These are phyloP conservation scores for Multifurca ochricompacta DNA, from an alignment of 768 basidiomycete genomes.

Conservation along the genomic window DNA sequence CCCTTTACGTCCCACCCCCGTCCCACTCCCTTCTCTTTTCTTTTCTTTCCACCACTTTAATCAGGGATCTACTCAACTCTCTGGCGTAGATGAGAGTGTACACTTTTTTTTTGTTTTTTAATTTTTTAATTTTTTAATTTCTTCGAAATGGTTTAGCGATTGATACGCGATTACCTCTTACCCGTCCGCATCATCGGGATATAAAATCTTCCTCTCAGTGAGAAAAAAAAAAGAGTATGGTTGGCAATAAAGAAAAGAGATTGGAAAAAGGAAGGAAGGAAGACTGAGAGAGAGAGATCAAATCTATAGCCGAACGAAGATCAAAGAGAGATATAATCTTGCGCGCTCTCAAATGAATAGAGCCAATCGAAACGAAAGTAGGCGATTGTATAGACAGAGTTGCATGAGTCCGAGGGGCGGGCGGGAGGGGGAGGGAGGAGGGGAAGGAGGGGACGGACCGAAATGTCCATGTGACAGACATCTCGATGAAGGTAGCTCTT, in stretches of 20 bases:
- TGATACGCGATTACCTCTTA: neutral
- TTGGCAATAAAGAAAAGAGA: neutral
- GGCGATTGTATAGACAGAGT: neutral
- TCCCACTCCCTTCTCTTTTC: too few species aligned
- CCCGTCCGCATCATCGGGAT: neutral
- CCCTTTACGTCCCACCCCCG: too few species aligned
- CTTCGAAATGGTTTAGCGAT: neutral
- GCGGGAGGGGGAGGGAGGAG: too few species aligned
- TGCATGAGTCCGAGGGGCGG: too few species aligned
- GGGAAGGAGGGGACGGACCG: too few species aligned
- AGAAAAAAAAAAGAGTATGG: neutral
- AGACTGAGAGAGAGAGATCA: neutral
- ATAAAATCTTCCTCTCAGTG: too few species aligned
- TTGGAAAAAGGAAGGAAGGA: neutral
- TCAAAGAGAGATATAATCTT: neutral
- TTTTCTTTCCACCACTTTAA: too few species aligned
- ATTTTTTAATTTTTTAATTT: too few species aligned
- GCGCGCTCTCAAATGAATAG: neutral
- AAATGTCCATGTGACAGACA: neutral
- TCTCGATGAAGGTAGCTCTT: neutral
- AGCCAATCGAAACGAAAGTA: neutral
- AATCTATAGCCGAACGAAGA: neutral
- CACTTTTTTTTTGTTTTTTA: too few species aligned
- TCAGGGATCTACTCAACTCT: too few species aligned
- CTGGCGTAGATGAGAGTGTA: too few species aligned